Base-by-base conservation (phyloP, 345 rosid genomes). In the Ceriops zippeliana region DNA sequence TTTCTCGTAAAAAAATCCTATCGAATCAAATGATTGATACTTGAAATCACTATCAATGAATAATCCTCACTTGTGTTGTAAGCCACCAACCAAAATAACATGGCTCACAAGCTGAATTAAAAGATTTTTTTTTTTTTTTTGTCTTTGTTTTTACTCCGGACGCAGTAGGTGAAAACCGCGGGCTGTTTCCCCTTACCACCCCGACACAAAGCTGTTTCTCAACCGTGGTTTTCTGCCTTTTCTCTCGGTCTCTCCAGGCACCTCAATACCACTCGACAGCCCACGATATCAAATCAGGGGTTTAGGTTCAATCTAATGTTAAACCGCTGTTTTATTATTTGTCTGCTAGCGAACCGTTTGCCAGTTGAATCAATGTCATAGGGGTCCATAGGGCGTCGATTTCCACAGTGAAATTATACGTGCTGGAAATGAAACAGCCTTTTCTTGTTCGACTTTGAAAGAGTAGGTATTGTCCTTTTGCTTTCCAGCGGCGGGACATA, bases 181-280 rank as follows among this genome's bases (percentile, higher is more conserved):
- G 87, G 83, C 85, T 7, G 83, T 61, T 79, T 81, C 81, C 63
- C 78, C 81, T 84, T 54, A 77, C 76, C 82, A 27, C 37, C 85
- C 87, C 81, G 83, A 81, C 87, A 81, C 61, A 1, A 69, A 65
- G 86, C 77, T 80, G 86, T 83, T 83, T 83, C 34, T 6, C 20
- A 64, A 49, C 6, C 13, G 69, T 49, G 27, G 74, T 73, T 71
- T 75, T 46, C 52, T 58, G 16, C 24, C 7, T 20, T 34, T 32
- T 13, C 24, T 60, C 62, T 57, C 58, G 19, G 27, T 63, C 53
- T 47, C 58, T 61, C 22, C 61, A 9, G 19, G 52, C 3, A 57
- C 1, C 26, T 10, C 7, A 76, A 67, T 30, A 72, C 78, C 31
- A 37, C 75, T 66, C 69, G 79, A 77, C 79, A 74, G 83, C 86